phyloP scores from a whole-genome alignment of 1,139 yeast genomes.

The Yamadazyma sp. region DNA sequence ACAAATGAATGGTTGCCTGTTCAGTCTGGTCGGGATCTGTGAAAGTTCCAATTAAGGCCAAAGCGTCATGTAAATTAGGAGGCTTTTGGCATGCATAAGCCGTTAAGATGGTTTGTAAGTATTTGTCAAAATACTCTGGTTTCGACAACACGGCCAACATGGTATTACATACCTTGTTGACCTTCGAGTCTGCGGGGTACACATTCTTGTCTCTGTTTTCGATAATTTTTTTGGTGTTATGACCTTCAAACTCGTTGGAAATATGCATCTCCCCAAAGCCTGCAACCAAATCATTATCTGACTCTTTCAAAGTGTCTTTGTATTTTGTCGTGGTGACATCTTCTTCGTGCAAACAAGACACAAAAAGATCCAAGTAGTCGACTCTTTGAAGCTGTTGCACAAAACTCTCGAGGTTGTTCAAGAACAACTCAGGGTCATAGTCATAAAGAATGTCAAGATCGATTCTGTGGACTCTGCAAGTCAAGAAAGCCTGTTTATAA shows the following conservation, averaged over 20 bases:
- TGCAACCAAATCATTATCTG: conserved; percentile 11
- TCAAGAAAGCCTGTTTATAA: conserved; percentile 70
- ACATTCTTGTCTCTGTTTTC: conserved; percentile 31
- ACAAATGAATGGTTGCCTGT: conserved; percentile 71
- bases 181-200: conserved; percentile 52
- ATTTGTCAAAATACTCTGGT: conserved; percentile 54
- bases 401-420: conserved; percentile 63
- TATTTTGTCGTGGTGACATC: conserved; percentile 85
- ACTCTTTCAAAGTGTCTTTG: conserved; percentile 58
- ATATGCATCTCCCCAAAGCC: conserved; percentile 8
- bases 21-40: conserved; percentile 52
- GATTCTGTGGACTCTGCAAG: conserved; percentile 89
- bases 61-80: conserved; percentile 76
- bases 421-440: conserved; percentile 71
- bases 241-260: conserved; percentile 9
- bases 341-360: conserved; percentile 83
- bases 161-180: conserved; percentile 75
- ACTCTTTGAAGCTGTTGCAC: conserved; percentile 68
- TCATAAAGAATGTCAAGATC: conserved; percentile 89
- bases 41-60: conserved; percentile 56
- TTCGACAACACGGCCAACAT: conserved; percentile 56
- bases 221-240: conserved; percentile 14
- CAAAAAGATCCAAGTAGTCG: conserved; percentile 81
- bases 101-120: conserved; percentile 78
- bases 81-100: conserved; percentile 93